phyloP scores from a whole-genome alignment of 2,329 filamentous ascomycete species.

The Fusarium dlaminii region DNA sequence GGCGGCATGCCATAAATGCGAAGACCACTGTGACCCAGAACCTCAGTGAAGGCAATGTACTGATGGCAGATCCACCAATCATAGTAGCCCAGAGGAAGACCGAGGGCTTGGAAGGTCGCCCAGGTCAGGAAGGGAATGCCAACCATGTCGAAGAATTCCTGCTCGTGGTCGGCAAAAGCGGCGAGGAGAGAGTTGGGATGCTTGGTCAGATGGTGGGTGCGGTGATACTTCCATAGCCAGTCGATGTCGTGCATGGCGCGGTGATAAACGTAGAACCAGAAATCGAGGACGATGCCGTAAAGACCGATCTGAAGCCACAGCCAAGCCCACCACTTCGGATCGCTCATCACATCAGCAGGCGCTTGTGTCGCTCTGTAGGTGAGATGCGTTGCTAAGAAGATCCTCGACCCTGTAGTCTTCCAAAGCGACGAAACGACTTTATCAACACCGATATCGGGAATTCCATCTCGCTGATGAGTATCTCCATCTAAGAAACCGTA shows the following conservation, averaged over 20 bases:
- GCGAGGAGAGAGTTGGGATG: constrained; percentile 22
- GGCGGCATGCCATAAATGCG: constrained; percentile 17
- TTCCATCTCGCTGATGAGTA: constrained; percentile 14
- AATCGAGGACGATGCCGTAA: constrained; percentile 25
- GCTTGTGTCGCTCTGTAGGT: constrained; percentile 5
- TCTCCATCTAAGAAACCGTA: constrained; percentile 18
- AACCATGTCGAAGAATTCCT: constrained; percentile 33
- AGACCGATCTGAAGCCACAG: constrained; percentile 21
- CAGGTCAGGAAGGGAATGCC: constrained; percentile 21
- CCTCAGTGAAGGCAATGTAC: constrained; percentile 28
- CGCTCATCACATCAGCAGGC: background rate
- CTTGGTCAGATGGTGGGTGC: constrained; percentile 27
- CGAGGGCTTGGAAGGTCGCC: constrained; percentile 6
- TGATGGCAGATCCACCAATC: constrained; percentile 33
- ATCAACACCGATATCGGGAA: constrained; percentile 19
- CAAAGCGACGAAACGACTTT: constrained; percentile 16
- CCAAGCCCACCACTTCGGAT: background rate
- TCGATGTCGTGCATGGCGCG: constrained; percentile 31
- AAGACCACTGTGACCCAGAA: constrained; percentile 22
- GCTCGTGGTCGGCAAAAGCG: constrained; percentile 26
- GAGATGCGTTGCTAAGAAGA: background rate
- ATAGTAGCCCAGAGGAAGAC: constrained; percentile 20
- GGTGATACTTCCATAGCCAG: constrained; percentile 23
- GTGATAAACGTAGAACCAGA: constrained; percentile 30
- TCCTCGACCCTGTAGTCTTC: background rate